Percentiles rank a stretch among this genome's conserved stretches.
phyloP scores from a whole-genome alignment of 148 eudicot species.

The Vaccinium macrocarpon region DNA sequence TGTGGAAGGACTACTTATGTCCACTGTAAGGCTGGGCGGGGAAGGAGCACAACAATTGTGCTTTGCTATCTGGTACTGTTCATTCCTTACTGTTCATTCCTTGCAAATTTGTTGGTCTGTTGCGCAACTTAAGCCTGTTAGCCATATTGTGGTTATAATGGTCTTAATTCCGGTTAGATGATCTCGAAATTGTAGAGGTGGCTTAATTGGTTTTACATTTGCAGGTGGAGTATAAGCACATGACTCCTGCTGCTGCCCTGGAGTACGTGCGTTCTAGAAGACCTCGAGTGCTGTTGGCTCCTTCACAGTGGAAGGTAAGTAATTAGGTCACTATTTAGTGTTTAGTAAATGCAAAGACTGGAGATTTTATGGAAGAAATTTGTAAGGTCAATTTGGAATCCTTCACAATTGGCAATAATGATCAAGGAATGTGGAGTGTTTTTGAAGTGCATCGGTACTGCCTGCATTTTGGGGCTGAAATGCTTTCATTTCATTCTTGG shows the following conservation, averaged over 20 bases:
- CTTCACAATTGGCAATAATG: neutral
- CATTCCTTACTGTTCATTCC: neutral
- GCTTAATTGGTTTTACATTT: neutral
- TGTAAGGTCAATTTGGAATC: neutral
- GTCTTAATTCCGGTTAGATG: neutral
- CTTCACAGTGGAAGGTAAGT: conserved; percentile 60
- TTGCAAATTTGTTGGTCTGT: too few relatives aligned
- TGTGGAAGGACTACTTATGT: conserved; percentile 72
- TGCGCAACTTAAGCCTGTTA: too few relatives aligned
- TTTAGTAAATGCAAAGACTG: neutral
- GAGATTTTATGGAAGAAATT: neutral
- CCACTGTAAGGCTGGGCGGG: conserved; percentile 96
- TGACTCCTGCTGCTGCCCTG: conserved; percentile 63
- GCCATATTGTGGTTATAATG: neutral
- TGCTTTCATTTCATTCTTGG: neutral
- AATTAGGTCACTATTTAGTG: neutral
- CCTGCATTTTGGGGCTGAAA: conserved; percentile 1
- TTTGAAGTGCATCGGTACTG: neutral
- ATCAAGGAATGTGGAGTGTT: neutral
- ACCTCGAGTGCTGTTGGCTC: conserved; percentile 70
- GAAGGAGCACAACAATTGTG: conserved; percentile 86
- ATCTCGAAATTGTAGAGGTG: neutral
- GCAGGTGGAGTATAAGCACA: conserved; percentile 60
- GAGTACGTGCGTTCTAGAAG: conserved; percentile 63
- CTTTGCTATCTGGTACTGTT: conserved; percentile 63